A percentile compares a stretch with the other conserved stretches of the same genome.
Conservation (phyloP, 2,329 filamentous ascomycete species). For the Gyromitra esculenta region DNA sequence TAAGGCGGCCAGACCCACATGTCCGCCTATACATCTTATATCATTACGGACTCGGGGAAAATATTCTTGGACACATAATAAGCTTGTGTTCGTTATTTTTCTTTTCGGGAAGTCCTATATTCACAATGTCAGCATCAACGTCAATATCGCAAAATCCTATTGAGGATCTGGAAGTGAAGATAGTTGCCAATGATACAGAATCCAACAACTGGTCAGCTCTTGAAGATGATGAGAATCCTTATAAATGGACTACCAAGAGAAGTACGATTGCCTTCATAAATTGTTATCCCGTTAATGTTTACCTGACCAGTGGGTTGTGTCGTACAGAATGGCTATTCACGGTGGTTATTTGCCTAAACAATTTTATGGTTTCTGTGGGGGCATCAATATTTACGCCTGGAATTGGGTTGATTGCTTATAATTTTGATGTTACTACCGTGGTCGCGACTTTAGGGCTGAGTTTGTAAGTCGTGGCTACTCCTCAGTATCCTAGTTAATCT, state of each 20-base stretch:
- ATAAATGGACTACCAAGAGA: constrained; percentile 33
- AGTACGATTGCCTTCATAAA: constrained; percentile 10
- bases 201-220: constrained; percentile 3
- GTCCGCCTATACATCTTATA: constrained; percentile 2
- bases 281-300: neutral
- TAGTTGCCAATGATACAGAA: neutral
- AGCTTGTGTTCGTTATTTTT: neutral
- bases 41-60: neutral
- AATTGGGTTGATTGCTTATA: constrained; percentile 66
- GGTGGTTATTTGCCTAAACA: constrained; percentile 33
- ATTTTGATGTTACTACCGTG: constrained; percentile 71
- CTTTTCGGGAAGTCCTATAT: neutral
- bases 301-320: neutral
- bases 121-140: constrained; percentile 6
- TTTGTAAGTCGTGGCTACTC: constrained; percentile 25
- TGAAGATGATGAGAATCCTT: constrained; percentile 15
- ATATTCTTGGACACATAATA: neutral
- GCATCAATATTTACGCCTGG: constrained; percentile 79
- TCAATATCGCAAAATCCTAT: constrained; percentile 7
- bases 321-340: constrained; percentile 46
- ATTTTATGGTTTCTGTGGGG: constrained; percentile 60
- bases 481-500: neutral
- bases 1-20: constrained; percentile 1
- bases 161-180: neutral
- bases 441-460: constrained; percentile 71